A percentile compares a stretch with the other conserved stretches of the same genome.
Conservation (phyloP, 2,329 filamentous ascomycete species). For the Moelleriella libera region DNA sequence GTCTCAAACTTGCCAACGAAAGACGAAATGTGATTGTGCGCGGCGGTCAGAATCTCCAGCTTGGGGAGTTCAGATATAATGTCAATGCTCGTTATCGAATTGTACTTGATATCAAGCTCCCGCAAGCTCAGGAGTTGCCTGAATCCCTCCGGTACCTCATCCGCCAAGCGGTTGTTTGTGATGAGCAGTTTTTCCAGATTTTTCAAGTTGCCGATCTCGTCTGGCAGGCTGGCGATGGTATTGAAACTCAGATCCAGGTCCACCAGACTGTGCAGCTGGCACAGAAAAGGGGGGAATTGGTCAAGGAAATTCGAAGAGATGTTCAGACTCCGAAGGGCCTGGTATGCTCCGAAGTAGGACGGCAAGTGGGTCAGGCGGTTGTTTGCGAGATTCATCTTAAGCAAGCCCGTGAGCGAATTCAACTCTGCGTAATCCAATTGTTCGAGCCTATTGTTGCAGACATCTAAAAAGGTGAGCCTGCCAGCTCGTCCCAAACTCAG, state of each 20-base stretch:
- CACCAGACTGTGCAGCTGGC: slow-evolving; percentile 66
- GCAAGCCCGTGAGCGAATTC: slow-evolving; percentile 56
- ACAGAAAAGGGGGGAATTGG: slow-evolving; percentile 73
- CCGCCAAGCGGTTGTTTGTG: slow-evolving; percentile 81
- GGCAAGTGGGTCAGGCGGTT: slow-evolving; percentile 75
- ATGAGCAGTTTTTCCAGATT: slow-evolving; percentile 83
- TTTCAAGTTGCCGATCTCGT: slow-evolving; percentile 61
- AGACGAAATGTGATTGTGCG: slow-evolving; percentile 83
- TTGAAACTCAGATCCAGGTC: slow-evolving; percentile 98
- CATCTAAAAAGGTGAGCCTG: slow-evolving; percentile 75
- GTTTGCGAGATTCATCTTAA: slow-evolving; percentile 88
- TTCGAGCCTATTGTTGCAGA: slow-evolving; percentile 88
- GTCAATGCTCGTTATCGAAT: slow-evolving; percentile 77
- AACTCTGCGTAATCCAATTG: slow-evolving; percentile 76
- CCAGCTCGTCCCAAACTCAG: slow-evolving; percentile 69
- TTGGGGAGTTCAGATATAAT: slow-evolving; percentile 72
- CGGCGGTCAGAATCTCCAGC: slow-evolving; percentile 75
- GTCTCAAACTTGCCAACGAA: slow-evolving; percentile 83
- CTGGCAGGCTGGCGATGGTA: slow-evolving; percentile 63
- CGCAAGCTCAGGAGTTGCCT: slow-evolving; percentile 62
- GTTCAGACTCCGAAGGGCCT: slow-evolving; percentile 68
- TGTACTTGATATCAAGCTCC: slow-evolving; percentile 91
- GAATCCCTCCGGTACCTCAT: slow-evolving; percentile 60
- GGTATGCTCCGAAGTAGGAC: slow-evolving; percentile 68
- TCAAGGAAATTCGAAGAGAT: slow-evolving; percentile 87